Conservation (phyloP, 2,329 filamentous ascomycete species). For the Trichothecium roseum region DNA sequence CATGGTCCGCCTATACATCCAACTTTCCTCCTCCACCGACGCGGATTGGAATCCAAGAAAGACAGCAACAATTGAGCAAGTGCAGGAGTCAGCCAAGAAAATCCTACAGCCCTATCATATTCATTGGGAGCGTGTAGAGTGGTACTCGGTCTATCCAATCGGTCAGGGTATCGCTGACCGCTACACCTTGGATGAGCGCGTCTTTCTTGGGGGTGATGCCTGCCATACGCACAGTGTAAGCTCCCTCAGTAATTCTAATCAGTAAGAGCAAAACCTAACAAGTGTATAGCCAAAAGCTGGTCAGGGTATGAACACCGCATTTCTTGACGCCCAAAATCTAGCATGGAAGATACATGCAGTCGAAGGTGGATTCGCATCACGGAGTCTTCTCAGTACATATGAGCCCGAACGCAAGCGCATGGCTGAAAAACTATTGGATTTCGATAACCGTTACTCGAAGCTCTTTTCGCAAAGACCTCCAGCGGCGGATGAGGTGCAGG, state of each 20-base stretch:
- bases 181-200: constrained; percentile 56
- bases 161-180: constrained; percentile 62
- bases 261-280: constrained; percentile 33
- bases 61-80: constrained; percentile 51
- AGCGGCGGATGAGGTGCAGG: constrained; percentile 57
- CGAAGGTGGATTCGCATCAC: constrained; percentile 68
- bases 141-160: constrained; percentile 70
- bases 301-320: constrained; percentile 73
- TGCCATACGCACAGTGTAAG: constrained; percentile 67
- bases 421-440: constrained; percentile 73
- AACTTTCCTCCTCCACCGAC: constrained; percentile 52
- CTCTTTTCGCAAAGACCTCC: constrained; percentile 75
- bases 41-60: constrained; percentile 51
- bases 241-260: constrained; percentile 5
- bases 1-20: constrained; percentile 61
- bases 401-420: constrained; percentile 77
- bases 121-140: constrained; percentile 57
- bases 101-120: constrained; percentile 59
- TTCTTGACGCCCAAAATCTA: constrained; percentile 75
- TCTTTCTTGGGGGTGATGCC: constrained; percentile 69
- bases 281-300: constrained; percentile 60
- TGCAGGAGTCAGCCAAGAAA: constrained; percentile 53
- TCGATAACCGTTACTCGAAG: constrained; percentile 83
- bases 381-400: constrained; percentile 71
- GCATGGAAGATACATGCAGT: constrained; percentile 96